Percentiles rank a stretch among this genome's conserved stretches.
phyloP scores from a whole-genome alignment of 768 basidiomycete genomes.

The Hypsizygus marmoreus region DNA sequence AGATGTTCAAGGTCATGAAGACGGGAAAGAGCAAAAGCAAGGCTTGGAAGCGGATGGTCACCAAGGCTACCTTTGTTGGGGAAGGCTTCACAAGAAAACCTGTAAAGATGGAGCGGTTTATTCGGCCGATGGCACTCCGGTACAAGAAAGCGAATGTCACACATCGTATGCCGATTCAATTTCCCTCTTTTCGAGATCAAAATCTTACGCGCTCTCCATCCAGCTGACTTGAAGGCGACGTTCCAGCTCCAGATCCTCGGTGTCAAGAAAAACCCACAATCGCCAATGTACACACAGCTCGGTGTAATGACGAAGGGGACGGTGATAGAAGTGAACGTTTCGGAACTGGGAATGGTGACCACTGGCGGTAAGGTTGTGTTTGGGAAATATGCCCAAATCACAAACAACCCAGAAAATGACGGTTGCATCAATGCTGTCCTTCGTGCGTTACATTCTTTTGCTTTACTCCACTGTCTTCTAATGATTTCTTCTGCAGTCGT shows the following conservation, averaged over 20 bases:
- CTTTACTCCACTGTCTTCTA: background rate
- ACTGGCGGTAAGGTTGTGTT: constrained; percentile 95
- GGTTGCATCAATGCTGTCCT: constrained; percentile 96
- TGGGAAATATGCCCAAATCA: constrained; percentile 92
- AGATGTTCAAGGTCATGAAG: constrained; percentile 99
- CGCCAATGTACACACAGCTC: constrained; percentile 95
- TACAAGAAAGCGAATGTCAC: constrained; percentile 99
- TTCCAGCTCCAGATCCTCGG: constrained; percentile 98
- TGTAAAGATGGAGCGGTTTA: constrained; percentile 98
- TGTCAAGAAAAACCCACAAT: constrained; percentile 99
- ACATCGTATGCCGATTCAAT: constrained; percentile 75
- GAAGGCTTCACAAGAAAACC: constrained; percentile 98
- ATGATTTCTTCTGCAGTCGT: constrained; percentile 24
- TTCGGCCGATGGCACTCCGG: constrained; percentile 95
- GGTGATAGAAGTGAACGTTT: constrained; percentile 98
- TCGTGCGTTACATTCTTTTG: constrained; percentile 49
- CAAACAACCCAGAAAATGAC: constrained; percentile 95
- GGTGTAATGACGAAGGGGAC: constrained; percentile 99
- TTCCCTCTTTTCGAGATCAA: background rate
- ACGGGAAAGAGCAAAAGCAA: constrained; percentile 96
- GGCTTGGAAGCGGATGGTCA: constrained; percentile 99
- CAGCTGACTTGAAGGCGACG: constrained; percentile 96
- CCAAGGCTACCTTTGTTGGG: constrained; percentile 98
- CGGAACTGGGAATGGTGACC: constrained; percentile 96
- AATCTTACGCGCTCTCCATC: constrained; percentile 4